A percentile compares a stretch with the other conserved stretches of the same genome.
Evolutionary conservation across 2,329 filamentous ascomycete species (phyloP).

Genomic region (Colletotrichum limetticola): DNA sequence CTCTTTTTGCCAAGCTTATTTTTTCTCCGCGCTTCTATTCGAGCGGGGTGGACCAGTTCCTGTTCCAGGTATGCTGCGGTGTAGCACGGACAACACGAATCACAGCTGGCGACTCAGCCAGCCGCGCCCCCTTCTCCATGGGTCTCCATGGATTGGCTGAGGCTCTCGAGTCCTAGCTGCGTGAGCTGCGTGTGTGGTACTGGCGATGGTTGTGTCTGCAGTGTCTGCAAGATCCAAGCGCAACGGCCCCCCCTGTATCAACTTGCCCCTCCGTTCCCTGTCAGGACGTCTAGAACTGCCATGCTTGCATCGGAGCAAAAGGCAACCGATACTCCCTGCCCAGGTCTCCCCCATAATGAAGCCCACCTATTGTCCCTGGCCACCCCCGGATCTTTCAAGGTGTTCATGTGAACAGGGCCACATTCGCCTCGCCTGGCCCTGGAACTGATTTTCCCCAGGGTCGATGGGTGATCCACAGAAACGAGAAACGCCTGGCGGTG

Average conservation of each 20-base stretch:
- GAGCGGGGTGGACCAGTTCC: not conserved
- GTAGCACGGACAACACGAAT: conserved; percentile 21
- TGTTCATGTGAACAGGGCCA: not conserved
- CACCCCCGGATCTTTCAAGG: not conserved
- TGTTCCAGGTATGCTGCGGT: conserved; percentile 24
- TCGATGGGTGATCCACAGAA: not conserved
- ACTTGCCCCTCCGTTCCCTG: not conserved
- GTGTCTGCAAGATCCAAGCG: conserved; percentile 10
- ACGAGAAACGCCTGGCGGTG: conserved; percentile 17
- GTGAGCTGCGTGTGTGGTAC: not conserved
- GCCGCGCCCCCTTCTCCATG: conserved; percentile 9
- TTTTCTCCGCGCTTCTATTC: not conserved
- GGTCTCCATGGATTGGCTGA: not conserved
- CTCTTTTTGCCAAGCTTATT: conserved; percentile 26
- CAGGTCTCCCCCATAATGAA: not conserved
- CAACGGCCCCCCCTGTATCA: conserved; percentile 4
- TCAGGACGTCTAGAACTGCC: not conserved
- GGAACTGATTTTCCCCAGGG: not conserved
- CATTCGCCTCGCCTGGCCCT: not conserved
- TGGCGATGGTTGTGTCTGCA: not conserved
- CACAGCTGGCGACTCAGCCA: not conserved
- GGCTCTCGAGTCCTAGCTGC: conserved; percentile 3
- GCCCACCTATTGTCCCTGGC: conserved; percentile 1
- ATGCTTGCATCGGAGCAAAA: conserved; percentile 16
- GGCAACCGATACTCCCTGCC: conserved; percentile 17